Conservation (phyloP, 768 basidiomycete species). For the Grammothele lineata region DNA sequence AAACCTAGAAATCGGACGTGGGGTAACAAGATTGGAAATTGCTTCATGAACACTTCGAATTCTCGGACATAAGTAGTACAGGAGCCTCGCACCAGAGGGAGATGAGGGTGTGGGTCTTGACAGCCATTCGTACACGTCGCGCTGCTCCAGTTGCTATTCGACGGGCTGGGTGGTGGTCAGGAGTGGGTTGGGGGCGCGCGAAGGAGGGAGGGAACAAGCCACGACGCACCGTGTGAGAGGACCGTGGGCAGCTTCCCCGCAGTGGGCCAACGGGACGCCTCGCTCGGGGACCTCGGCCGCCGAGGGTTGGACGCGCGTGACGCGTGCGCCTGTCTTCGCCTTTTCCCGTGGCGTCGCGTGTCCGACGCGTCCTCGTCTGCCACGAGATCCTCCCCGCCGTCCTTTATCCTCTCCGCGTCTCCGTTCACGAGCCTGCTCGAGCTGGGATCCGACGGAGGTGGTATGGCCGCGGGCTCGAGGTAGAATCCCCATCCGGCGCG, state of each 20-base stretch:
- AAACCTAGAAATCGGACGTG: conserved; percentile 61
- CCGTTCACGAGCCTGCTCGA: not conserved
- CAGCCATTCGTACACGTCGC: conserved; percentile 16
- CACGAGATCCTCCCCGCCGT: not conserved
- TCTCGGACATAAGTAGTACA: no score
- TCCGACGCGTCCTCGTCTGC: not conserved
- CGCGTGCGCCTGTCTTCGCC: conserved; percentile 2
- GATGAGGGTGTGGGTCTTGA: conserved; percentile 22
- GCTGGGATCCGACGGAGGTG: not conserved
- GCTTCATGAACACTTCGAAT: no score
- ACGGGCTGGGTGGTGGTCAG: conserved; percentile 1
- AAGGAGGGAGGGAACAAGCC: not conserved
- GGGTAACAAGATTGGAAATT: no score
- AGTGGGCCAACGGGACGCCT: no score
- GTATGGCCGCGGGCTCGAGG: conserved; percentile 9
- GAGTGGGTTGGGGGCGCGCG: conserved; percentile 4
- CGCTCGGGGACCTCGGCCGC: no score
- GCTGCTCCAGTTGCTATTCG: conserved; percentile 4
- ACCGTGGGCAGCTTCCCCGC: conserved; percentile 4
- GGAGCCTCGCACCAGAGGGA: conserved; percentile 25
- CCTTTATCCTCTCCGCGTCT: not conserved
- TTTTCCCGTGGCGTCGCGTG: not conserved
- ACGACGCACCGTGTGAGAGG: conserved; percentile 14
- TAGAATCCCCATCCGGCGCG: conserved; percentile 15
- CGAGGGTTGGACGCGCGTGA: not conserved